phyloP scores from a whole-genome alignment of 257 asterid genomes.

The Verbena officinalis region DNA sequence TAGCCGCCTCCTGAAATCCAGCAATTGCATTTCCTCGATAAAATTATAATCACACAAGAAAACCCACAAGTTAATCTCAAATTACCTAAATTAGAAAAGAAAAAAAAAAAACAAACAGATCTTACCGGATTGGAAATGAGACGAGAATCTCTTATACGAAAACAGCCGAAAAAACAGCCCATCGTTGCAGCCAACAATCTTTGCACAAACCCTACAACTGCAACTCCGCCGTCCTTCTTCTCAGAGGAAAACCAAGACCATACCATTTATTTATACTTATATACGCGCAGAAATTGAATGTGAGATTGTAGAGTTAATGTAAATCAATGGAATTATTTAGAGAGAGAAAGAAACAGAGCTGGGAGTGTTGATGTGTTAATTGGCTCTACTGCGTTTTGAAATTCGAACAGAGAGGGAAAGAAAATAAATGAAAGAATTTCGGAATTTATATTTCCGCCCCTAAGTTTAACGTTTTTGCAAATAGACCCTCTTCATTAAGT shows the following conservation, averaged over 20 bases:
- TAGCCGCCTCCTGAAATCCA: slow-evolving; percentile 43
- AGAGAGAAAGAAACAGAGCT: slow-evolving; percentile 17
- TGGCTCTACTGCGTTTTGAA: slow-evolving; percentile 40
- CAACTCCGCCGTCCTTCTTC: slow-evolving; percentile 35
- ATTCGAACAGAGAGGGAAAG: slow-evolving; percentile 57
- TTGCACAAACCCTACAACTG: slow-evolving; percentile 34
- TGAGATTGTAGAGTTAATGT: slow-evolving; percentile 26
- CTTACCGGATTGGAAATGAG: slow-evolving; percentile 29
- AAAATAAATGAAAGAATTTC: slow-evolving; percentile 18
- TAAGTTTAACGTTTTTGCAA: slow-evolving; percentile 1
- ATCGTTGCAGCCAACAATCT: slow-evolving; percentile 43
- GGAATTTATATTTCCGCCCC: slow-evolving; percentile 24
- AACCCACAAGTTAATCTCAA: background rate
- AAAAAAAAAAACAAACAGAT: background rate
- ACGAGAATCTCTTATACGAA: slow-evolving; percentile 47
- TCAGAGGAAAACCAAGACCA: slow-evolving; percentile 37
- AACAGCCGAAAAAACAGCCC: slow-evolving; percentile 70
- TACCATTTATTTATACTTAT: slow-evolving; percentile 24
- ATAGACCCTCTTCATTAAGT: background rate
- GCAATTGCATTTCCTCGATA: background rate
- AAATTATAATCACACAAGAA: slow-evolving; percentile 14
- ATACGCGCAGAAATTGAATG: slow-evolving; percentile 2
- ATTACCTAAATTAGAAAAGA: background rate
- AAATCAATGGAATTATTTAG: slow-evolving; percentile 14
- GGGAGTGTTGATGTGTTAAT: too few relatives aligned